Base-by-base conservation (phyloP, 1,284 basidiomycete genomes). In the Austropuccinia psidii region DNA sequence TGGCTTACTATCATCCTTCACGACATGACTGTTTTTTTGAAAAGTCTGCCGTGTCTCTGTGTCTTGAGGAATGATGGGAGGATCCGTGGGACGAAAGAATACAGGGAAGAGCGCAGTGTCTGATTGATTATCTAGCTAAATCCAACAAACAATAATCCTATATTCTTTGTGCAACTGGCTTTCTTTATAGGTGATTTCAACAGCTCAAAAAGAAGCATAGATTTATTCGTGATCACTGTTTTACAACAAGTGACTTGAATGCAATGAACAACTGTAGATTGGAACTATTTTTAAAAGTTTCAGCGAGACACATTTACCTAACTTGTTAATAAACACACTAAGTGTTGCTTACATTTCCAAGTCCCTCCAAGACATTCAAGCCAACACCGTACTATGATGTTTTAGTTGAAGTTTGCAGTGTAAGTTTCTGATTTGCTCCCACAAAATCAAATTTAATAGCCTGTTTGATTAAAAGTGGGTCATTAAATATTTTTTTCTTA, bases 51-150 rank as follows among this genome's bases (percentile, higher is more conserved):
- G 87, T 3, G 87, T 87, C 50, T 91, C 88, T 52, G 89, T 86
- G 76, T 87, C 88, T 37, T 85, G 85, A 55, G 87, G 86, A 78
- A 95, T 90, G 80, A 90, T 91, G 3, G 89, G 85, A 47, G 98
- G 86, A 0, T 93, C 91, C 1, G 93, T 94, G 0, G 96, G 96
- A 79, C 98, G 96, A 47, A 99, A 84, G 68, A 98, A 88, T 75
- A 99, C 94, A 0, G 96, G 94, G 84, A 90, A 99, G 19, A 95
- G 82, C 24, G 93, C 93, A 74, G 97, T 96, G 76, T 98, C 95
- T 8, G 98, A 86, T 81, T 99, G 96, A 79, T 98, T 99, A 82
- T 98, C 94, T n/a, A 98, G 87, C 81, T 99, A 95, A 33, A 99
- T 85, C 80, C 86, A 89, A 60, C 93, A 80, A 89, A 91, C n/a